phyloP scores from a whole-genome alignment of 805 yeast genomes.

The Wickerhamomyces canadensis region DNA sequence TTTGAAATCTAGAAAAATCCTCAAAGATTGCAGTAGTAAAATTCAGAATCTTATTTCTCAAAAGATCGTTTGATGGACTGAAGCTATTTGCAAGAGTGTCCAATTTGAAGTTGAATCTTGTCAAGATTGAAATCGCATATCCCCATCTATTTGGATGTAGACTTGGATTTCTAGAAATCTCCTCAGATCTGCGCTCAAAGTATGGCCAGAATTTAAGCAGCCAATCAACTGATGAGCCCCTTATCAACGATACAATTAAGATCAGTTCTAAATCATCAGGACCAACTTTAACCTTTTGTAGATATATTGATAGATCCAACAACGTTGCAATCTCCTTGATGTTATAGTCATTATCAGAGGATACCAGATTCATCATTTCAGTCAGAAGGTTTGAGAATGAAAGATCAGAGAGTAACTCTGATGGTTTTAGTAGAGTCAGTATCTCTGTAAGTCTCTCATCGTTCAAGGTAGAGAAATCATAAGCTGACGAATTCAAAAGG shows the following conservation, averaged over 20 bases:
- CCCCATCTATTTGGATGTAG: constrained; percentile 4
- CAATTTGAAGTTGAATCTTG: constrained; percentile 13
- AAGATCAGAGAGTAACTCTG: constrained; percentile 7
- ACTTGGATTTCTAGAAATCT: neutral
- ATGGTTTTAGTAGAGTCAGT: neutral
- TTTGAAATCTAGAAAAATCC: constrained; percentile 5
- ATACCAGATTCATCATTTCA: constrained; percentile 8
- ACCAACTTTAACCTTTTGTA: constrained; percentile 4
- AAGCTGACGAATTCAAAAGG: neutral
- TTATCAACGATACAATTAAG: constrained; percentile 7
- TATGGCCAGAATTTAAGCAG: constrained; percentile 18
- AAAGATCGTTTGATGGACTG: constrained; percentile 15
- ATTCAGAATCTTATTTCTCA: constrained; percentile 13
- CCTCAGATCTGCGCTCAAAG: constrained; percentile 11
- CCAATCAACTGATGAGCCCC: constrained; percentile 9
- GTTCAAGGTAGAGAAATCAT: neutral
- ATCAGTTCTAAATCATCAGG: constrained; percentile 12
- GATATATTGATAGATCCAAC: constrained; percentile 15
- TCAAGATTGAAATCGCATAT: constrained; percentile 11
- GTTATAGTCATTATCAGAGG: constrained; percentile 11
- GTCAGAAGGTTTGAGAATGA: constrained; percentile 6
- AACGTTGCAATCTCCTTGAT: constrained; percentile 11
- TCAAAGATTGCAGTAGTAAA: constrained; percentile 14
- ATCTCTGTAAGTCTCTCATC: neutral
- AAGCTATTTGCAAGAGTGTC: constrained; percentile 7